These are phyloP conservation scores for Tetrahymena malaccensis DNA, from an alignment of 73 alveolate species.

Conservation along the genomic window DNA sequence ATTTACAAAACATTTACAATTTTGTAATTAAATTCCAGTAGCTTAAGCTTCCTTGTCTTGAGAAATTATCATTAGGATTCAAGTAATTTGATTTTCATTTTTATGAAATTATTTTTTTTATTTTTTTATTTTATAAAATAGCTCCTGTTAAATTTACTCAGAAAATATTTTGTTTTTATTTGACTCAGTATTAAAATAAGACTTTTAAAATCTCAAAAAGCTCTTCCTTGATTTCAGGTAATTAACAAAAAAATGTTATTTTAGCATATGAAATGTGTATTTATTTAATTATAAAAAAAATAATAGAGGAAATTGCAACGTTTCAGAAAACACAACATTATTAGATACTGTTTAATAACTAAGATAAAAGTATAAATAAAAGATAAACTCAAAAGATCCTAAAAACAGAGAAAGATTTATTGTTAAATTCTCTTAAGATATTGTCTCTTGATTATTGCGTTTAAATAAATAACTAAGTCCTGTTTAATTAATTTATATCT, in stretches of 20 bases:
- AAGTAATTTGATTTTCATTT: not conserved
- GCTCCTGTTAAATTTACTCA: not conserved
- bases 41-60: not conserved
- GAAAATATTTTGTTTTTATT: not conserved
- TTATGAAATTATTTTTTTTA: not conserved
- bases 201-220: not conserved
- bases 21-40: not conserved
- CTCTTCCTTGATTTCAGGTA: not conserved
- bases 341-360: not conserved
- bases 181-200: not conserved
- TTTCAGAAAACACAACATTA: not conserved
- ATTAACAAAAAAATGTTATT: too few relatives aligned
- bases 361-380: not conserved
- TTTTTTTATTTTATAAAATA: not conserved
- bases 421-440: not conserved
- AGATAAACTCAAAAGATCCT: not conserved
- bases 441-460: not conserved
- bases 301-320: not conserved
- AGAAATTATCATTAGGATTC: not conserved
- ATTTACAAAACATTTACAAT: not conserved
- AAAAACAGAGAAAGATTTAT: not conserved
- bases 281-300: not conserved
- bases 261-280: not conserved
- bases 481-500: too few relatives aligned
- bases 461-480: too few relatives aligned